Percentiles rank a stretch among this genome's conserved stretches.
phyloP scores from a whole-genome alignment of 371 early-diverging fungal species.

The Saksenaea vasiformis region DNA sequence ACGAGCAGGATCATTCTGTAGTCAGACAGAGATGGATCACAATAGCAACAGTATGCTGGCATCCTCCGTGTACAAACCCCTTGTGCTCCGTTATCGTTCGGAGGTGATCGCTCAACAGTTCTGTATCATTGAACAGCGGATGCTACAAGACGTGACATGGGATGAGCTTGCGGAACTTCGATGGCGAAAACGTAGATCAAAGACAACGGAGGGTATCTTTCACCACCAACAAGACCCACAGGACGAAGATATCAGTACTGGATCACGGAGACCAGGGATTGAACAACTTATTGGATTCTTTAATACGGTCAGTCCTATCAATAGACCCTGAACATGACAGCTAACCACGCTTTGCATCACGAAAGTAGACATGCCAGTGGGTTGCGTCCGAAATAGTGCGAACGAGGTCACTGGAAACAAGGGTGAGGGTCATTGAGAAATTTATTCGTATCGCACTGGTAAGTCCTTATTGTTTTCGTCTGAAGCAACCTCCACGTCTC shows the following conservation, averaged over 20 bases:
- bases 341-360: not conserved
- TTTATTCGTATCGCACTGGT: slow-evolving; percentile 53
- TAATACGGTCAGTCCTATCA: slow-evolving; percentile 33
- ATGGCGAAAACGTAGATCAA: slow-evolving; percentile 36
- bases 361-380: slow-evolving; percentile 46
- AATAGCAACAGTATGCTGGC: not conserved
- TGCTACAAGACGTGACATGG: slow-evolving; percentile 59
- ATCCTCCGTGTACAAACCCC: slow-evolving; percentile 31
- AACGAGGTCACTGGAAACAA: slow-evolving; percentile 28
- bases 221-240: not conserved
- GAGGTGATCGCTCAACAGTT: slow-evolving; percentile 54
- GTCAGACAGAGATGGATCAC: not conserved
- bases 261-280: slow-evolving; percentile 22
- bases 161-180: slow-evolving; percentile 58
- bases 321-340: not conserved
- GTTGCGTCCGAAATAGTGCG: slow-evolving; percentile 51
- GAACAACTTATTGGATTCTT: slow-evolving; percentile 43
- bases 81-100: slow-evolving; percentile 41
- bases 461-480: slow-evolving; percentile 3
- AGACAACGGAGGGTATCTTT: slow-evolving; percentile 11
- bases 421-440: slow-evolving; percentile 47
- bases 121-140: slow-evolving; percentile 54
- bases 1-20: not conserved
- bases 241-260: not conserved
- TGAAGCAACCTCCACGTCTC: not conserved